Conservation (phyloP, 225 moss, liverwort and hornwort species). For the Anthoceros angustus region DNA sequence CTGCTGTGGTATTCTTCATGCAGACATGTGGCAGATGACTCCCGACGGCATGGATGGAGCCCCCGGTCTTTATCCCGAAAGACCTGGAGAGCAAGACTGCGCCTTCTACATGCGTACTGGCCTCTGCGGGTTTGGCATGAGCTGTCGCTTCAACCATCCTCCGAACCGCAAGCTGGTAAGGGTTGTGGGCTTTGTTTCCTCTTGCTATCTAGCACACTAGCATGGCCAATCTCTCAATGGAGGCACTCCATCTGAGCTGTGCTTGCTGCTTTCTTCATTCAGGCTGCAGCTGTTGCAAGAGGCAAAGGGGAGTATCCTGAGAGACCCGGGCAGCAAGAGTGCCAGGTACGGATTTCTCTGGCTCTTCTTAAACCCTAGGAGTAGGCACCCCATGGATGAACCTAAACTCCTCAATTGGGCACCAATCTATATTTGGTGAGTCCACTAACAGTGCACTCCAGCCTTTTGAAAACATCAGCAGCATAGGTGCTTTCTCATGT, state of each 20-base stretch:
- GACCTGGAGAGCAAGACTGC: constrained; percentile 91
- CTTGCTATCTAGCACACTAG: background rate
- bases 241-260: background rate
- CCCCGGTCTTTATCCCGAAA: constrained; percentile 80
- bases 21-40: constrained; percentile 85
- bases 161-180: constrained; percentile 48
- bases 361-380: background rate
- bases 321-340: constrained; percentile 88
- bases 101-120: constrained; percentile 76
- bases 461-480: background rate
- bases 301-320: constrained; percentile 93
- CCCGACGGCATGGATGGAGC: constrained; percentile 79
- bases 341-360: constrained; percentile 11
- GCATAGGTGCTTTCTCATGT: background rate
- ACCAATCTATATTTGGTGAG: no score
- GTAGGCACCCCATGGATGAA: background rate
- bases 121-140: constrained; percentile 43
- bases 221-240: background rate
- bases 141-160: constrained; percentile 51
- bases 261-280: background rate
- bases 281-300: constrained; percentile 7
- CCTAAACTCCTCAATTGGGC: background rate
- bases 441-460: background rate
- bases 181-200: background rate
- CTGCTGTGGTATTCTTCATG: constrained; percentile 16